Conservation (phyloP, 2,329 filamentous ascomycete genomes). For the Fusarium brevicatenulatum region DNA sequence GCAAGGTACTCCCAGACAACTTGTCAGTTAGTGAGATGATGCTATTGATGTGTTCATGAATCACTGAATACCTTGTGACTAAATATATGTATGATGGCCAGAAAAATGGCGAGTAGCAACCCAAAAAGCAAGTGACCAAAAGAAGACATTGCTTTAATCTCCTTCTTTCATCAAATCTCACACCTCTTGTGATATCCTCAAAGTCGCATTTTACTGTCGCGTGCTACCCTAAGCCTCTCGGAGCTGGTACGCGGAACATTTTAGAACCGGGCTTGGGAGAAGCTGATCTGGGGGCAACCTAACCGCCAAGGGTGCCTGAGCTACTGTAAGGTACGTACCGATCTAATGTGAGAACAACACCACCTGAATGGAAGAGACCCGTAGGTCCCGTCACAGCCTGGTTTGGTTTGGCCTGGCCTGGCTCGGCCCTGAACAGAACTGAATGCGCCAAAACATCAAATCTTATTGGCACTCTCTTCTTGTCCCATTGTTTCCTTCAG, state of each 20-base stretch:
- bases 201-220: not conserved
- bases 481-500: slow-evolving; percentile 13
- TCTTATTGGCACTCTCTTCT: slow-evolving; percentile 25
- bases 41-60: not conserved
- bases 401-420: not conserved
- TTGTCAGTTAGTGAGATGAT: not conserved
- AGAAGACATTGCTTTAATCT: not conserved
- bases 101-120: not conserved
- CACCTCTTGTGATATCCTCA: not conserved
- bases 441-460: slow-evolving; percentile 25
- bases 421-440: slow-evolving; percentile 7
- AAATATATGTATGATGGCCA: no score
- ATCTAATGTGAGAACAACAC: slow-evolving; percentile 33
- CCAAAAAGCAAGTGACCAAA: no score
- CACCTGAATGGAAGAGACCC: slow-evolving; percentile 1
- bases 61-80: not conserved
- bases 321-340: slow-evolving; percentile 37
- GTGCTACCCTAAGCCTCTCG: not conserved
- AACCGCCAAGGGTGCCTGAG: slow-evolving; percentile 13
- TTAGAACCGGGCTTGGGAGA: not conserved
- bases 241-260: not conserved
- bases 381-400: slow-evolving; percentile 1
- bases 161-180: not conserved
- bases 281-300: not conserved
- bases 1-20: not conserved